phyloP scores from a whole-genome alignment of 2,329 filamentous ascomycete species.

The Berkeleyomyces basicola region DNA sequence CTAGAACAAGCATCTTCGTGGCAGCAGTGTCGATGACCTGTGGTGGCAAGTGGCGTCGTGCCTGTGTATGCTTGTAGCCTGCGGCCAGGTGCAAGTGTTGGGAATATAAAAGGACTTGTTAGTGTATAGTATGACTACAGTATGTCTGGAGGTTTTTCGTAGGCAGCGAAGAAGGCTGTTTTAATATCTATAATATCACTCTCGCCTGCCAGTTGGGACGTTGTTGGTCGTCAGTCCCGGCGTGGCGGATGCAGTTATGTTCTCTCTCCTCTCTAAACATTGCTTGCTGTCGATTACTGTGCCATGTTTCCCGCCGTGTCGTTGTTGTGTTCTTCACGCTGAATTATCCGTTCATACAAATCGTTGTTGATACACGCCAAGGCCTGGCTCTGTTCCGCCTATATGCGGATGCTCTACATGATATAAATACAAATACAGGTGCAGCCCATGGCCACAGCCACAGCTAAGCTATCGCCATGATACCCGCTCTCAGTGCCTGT shows the following conservation, averaged over 20 bases:
- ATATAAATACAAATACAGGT: constrained; percentile 14
- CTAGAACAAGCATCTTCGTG: constrained; percentile 18
- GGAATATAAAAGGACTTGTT: too few relatives aligned
- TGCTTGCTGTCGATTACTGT: not conserved
- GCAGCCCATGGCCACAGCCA: not conserved
- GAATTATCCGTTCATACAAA: not conserved
- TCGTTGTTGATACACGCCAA: constrained; percentile 11
- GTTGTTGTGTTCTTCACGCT: not conserved
- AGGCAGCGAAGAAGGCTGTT: not conserved
- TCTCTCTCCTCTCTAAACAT: not conserved
- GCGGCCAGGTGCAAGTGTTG: too few relatives aligned
- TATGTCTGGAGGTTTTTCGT: too few relatives aligned
- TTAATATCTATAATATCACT: not conserved
- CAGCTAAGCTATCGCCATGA: not conserved
- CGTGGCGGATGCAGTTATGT: not conserved
- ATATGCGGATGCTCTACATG: constrained; percentile 5
- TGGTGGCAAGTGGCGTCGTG: not conserved
- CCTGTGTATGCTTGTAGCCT: too few relatives aligned
- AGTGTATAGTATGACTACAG: too few relatives aligned
- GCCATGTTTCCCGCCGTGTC: too few relatives aligned
- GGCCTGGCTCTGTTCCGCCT: constrained; percentile 4
- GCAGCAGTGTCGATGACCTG: not conserved
- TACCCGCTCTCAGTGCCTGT: not conserved
- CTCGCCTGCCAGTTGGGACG: not conserved
- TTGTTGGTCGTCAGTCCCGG: not conserved